These are phyloP conservation scores for Leccinum pachyderme DNA, from an alignment of 1,284 basidiomycete genomes.

Conservation along the genomic window DNA sequence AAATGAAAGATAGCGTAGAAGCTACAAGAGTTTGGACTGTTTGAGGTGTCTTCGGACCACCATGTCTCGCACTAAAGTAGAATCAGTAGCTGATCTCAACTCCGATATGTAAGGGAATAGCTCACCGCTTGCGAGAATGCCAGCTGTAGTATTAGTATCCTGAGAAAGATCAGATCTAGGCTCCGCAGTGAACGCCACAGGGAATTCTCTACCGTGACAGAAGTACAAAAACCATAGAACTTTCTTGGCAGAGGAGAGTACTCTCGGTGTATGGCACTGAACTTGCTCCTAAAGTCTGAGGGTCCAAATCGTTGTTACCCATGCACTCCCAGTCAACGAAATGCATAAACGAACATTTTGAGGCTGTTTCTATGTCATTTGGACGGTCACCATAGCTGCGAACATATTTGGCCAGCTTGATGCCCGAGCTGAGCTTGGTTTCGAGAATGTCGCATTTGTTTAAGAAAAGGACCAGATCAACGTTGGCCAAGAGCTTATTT, in stretches of 20 bases:
- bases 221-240: slow-evolving; percentile 78
- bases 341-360: slow-evolving; percentile 53
- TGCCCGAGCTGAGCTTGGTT: slow-evolving; percentile 59
- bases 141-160: slow-evolving; percentile 72
- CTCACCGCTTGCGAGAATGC: slow-evolving; percentile 74
- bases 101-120: slow-evolving; percentile 7
- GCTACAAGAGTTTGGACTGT: slow-evolving; percentile 56
- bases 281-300: slow-evolving; percentile 70
- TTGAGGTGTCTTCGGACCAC: slow-evolving; percentile 41
- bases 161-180: slow-evolving; percentile 24
- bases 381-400: slow-evolving; percentile 69
- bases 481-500: slow-evolving; percentile 68
- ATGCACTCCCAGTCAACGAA: not conserved
- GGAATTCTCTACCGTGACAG: slow-evolving; percentile 54
- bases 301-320: slow-evolving; percentile 1
- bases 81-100: not conserved
- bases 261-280: slow-evolving; percentile 74
- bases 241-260: slow-evolving; percentile 72
- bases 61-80: slow-evolving; percentile 35
- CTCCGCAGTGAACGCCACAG: not conserved
- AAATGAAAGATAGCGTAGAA: not conserved
- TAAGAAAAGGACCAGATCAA: slow-evolving; percentile 74
- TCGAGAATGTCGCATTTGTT: slow-evolving; percentile 80
- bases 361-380: slow-evolving; percentile 69
- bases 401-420: slow-evolving; percentile 65